phyloP scores from a whole-genome alignment of 371 early-diverging fungal species.

The Mortierella sp. region DNA sequence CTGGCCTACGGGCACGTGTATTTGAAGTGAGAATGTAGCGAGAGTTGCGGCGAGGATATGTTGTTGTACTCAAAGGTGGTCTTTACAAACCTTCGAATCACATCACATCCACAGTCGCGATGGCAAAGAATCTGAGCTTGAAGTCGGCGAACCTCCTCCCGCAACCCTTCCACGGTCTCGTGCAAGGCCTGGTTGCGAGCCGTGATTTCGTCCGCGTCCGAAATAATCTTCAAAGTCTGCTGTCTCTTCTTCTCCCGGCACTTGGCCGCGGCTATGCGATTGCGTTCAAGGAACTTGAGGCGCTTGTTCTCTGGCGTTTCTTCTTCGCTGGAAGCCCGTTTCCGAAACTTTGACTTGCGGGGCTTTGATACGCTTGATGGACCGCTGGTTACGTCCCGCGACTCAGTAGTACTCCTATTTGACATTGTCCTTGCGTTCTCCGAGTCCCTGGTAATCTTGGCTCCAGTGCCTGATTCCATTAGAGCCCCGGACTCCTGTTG shows the following conservation, averaged over 20 bases:
- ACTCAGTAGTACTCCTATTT: slow-evolving; percentile 2
- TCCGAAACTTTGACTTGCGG: slow-evolving; percentile 22
- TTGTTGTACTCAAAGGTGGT: neutral
- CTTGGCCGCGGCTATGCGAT: slow-evolving; percentile 81
- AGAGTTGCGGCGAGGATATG: no score
- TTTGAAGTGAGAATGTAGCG: no score
- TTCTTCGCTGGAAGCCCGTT: slow-evolving; percentile 17
- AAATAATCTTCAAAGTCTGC: slow-evolving; percentile 71
- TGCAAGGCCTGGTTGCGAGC: slow-evolving; percentile 72
- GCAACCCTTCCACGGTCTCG: slow-evolving; percentile 64
- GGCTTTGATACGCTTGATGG: neutral
- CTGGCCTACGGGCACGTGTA: no score
- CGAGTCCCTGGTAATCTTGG: neutral
- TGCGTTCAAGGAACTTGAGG: slow-evolving; percentile 76
- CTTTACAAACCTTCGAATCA: slow-evolving; percentile 63
- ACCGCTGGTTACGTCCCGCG: neutral
- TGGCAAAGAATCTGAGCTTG: slow-evolving; percentile 76
- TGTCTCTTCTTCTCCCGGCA: slow-evolving; percentile 87
- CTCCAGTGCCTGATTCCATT: neutral
- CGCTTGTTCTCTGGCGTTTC: slow-evolving; percentile 61
- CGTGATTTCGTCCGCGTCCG: slow-evolving; percentile 64
- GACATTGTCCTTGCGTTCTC: slow-evolving; percentile 7
- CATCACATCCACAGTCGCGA: slow-evolving; percentile 66
- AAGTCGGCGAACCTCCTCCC: slow-evolving; percentile 75
- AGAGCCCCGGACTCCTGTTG: neutral